Evolutionary conservation across 148 eudicot species (phyloP), one percentile per base, ranked within the genome.

Genomic region (Drosera capensis): DNA sequence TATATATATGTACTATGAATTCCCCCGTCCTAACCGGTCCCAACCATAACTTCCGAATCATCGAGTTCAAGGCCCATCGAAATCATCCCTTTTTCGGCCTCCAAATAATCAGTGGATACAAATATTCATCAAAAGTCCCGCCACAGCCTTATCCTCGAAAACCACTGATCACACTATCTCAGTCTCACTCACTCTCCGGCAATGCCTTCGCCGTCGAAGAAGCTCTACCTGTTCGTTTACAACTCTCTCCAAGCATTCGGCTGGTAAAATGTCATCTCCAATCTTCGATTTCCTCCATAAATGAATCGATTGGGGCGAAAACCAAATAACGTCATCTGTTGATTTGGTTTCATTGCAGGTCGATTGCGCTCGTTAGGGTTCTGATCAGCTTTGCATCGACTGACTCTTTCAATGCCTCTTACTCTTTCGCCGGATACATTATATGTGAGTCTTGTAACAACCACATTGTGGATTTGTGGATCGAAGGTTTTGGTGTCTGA

Each of bases 241-340:
- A 86, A 86, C 52, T 62, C 61, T 14, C 58, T 66, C 56, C 96
- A 86, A 64, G 71, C 85, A 13, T 6, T 69, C 40, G 87, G 82
- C 46, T 86, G 93, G 96, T 86, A 70, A 39, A n/a, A 36, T 30
- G 16, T 39, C 60, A 29, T 4, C 12, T 21, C 15, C 13, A 49
- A 20, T 7, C 17, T 25, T 1, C n/a, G 41, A 45, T 25, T 60
- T 22, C 11, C 44, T 34, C 36, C 57, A 40, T 24, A 17, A n/a
- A n/a, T n/a, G n/a, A n/a, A n/a, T n/a, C 31, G 13, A 14, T 21
- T 5, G 5, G 1, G 25, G 25, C 1, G 25, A 43, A 43, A 43
- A 2, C 7, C 0, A 2, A 36, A n/a, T n/a, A n/a, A n/a, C n/a
- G n/a, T n/a, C n/a, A n/a, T n/a, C n/a, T n/a, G n/a, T 4, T 23